Evolutionary conservation across 352 stramenopile genomes (phyloP), one percentile per base, ranked within the genome.

Genomic region (Phytophthora parvispora): DNA sequence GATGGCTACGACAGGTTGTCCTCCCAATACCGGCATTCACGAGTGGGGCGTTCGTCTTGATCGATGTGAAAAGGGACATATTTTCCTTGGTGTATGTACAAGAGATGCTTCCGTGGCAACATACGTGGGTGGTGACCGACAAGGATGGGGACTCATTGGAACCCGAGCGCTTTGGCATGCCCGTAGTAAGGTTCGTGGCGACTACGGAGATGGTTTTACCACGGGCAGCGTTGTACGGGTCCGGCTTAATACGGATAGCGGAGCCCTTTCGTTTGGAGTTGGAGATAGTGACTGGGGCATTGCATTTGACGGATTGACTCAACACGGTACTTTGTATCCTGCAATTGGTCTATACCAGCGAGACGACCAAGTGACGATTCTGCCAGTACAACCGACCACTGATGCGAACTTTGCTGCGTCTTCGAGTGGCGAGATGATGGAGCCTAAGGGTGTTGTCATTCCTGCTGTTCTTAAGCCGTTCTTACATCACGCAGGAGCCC

Each of bases 81-180:
- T 97, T 62, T 97, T 97, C 47, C 78, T 97, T 54, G 91, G 91
- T 29, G 91, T 97, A 10, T 95, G 87, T 43, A 95, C 89, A 20
- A 78, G 90, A 43, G 88, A 96, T 71, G 91, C 91, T 24, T 96
- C 90, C 1, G 86, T 96, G 7, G 87, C 88, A 43, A 97, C 91
- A 0, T 97, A 97, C 49, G 87, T 97, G 48, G 91, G 91, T 73
- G 91, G 91, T 55, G 91, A 97, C 74, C 84, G 89, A 38, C 89
- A 97, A 67, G 91, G 91, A 18, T 97, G 89, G 89, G 91, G 91
- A 12, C 75, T 97, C 4, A 97, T 97, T 57, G 91, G 91, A 29
- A 97, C 91, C 18, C 86, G 90, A 52, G 91, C 90, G 2, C 65
- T 97, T 24, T 97, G 91, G 91, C 91, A 97, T 67, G 95, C 94